Percentiles rank a stretch among this genome's conserved stretches.
phyloP scores from a whole-genome alignment of 192 early-diverging fungal genomes.

The Polychytrium aggregatum region DNA sequence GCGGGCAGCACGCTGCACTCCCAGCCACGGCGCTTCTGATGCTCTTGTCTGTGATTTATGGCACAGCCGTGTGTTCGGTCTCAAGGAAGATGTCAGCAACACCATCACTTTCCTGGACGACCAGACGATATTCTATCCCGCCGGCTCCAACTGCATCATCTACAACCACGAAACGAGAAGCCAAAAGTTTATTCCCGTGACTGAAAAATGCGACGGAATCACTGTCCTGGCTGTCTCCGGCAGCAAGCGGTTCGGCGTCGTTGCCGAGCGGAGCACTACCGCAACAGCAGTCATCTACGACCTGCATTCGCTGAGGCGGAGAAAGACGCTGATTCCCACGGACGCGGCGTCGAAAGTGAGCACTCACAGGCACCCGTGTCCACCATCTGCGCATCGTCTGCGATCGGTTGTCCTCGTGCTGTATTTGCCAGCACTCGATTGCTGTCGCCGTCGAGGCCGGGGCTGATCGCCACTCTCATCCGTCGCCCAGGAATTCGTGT shows the following conservation, averaged over 20 bases:
- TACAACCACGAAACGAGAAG: constrained; percentile 42
- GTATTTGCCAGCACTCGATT: constrained; percentile 8
- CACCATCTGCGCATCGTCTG: not conserved
- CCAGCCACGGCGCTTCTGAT: not conserved
- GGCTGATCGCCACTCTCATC: not conserved
- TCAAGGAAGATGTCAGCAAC: constrained; percentile 32
- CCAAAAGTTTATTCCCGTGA: constrained; percentile 37
- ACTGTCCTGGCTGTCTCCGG: constrained; percentile 22
- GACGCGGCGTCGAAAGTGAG: not conserved
- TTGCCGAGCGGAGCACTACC: constrained; percentile 1
- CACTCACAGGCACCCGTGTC: not conserved
- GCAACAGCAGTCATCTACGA: not conserved
- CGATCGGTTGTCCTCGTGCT: constrained; percentile 9
- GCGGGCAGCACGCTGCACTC: not conserved
- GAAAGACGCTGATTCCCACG: constrained; percentile 4
- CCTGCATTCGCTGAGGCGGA: constrained; percentile 1
- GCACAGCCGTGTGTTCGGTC: constrained; percentile 44
- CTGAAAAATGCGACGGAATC: constrained; percentile 27
- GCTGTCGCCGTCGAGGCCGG: constrained; percentile 6
- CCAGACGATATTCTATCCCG: constrained; percentile 43
- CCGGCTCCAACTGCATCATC: constrained; percentile 44
- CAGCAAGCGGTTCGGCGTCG: constrained; percentile 9
- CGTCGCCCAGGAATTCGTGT: constrained; percentile 30
- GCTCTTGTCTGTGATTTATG: not conserved
- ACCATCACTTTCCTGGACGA: constrained; percentile 42